Evolutionary conservation across 352 stramenopile species (phyloP), one percentile per base, ranked within the genome.

Genomic region (Pythium aristosporum): DNA sequence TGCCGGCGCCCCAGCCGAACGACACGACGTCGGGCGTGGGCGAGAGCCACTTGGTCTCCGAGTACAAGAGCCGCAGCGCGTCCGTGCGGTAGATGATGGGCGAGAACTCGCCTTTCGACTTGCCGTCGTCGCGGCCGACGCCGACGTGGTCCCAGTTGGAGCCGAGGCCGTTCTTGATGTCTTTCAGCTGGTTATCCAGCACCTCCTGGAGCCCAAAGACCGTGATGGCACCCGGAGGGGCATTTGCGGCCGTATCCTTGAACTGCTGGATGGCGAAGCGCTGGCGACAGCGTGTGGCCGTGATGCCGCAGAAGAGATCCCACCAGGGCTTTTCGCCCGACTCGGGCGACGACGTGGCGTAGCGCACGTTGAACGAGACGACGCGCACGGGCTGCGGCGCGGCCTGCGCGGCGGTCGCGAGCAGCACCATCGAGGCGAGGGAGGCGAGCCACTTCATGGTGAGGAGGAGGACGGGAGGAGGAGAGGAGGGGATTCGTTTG

Each of bases 161-260:
- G 23, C 58, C 58, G 2, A 65, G 48, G 11, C 58, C 58, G 48
- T 65, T 59, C 49, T 65, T 65, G 48, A 65, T 65, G 28, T 65
- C 58, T 20, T 23, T 58, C 48, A 65, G 58, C 39, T 65, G 58
- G 48, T 65, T 65, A 36, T 65, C 23, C 23, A 65, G 58, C 39
- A 58, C 58, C 37, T 65, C 58, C 15, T 65, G 58, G 39, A 65
- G 58, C 39, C 58, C 58, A 36, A 65, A 52, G 48, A 65, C 37
- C n/a, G 58, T 65, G 23, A 65, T 39, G n/a, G 58, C 58, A 16
- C 47, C 58, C 3, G 58, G 23, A 4, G 58, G 58, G 13, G 58
- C 58, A 12, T 21, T 57, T 3, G 34, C 49, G 21, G 57, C 57
- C n/a, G 57, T 63, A 23, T 55, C n/a, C 11, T 23, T 23, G 47